Conservation (phyloP, 371 early-diverging fungal species). For the Apophysomyces trapeziformis region DNA sequence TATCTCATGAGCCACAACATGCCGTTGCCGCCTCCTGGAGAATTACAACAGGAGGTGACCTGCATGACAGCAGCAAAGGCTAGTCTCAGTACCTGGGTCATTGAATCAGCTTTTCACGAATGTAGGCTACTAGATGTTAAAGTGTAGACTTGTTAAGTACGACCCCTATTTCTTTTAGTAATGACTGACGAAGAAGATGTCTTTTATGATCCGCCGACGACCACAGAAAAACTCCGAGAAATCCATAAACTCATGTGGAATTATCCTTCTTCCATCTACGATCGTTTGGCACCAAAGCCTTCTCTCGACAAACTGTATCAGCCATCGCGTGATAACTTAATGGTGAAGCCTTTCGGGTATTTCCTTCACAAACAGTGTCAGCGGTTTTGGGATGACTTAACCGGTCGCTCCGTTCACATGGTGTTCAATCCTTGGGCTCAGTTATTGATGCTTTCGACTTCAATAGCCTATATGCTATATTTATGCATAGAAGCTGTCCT, state of each 20-base stretch:
- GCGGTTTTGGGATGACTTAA: conserved; percentile 31
- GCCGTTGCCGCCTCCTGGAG: conserved; percentile 20
- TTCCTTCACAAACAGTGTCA: conserved; percentile 20
- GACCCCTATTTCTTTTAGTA: conserved; percentile 5
- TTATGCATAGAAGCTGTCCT: conserved; percentile 23
- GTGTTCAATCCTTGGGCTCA: conserved; percentile 32
- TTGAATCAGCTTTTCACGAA: conserved; percentile 49
- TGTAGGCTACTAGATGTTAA: conserved; percentile 23
- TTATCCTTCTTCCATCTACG: conserved; percentile 25
- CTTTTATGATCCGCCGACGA: conserved; percentile 18
- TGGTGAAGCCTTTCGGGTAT: conserved; percentile 21
- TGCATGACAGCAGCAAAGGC: conserved; percentile 68
- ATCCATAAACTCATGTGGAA: conserved; percentile 35
- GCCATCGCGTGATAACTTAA: not conserved
- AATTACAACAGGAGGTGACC: conserved; percentile 90
- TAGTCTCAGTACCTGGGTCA: conserved; percentile 63
- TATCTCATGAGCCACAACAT: conserved; percentile 33
- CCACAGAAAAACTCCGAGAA: conserved; percentile 29
- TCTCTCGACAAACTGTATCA: not conserved
- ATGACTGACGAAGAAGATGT: conserved; percentile 21
- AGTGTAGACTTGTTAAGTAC: not conserved
- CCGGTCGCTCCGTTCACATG: conserved; percentile 29
- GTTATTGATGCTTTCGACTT: conserved; percentile 12
- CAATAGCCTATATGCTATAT: conserved; percentile 12
- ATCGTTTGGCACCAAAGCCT: conserved; percentile 23